Evolutionary conservation across 306 rosid species (phyloP).

Genomic region (Vicia faba): DNA sequence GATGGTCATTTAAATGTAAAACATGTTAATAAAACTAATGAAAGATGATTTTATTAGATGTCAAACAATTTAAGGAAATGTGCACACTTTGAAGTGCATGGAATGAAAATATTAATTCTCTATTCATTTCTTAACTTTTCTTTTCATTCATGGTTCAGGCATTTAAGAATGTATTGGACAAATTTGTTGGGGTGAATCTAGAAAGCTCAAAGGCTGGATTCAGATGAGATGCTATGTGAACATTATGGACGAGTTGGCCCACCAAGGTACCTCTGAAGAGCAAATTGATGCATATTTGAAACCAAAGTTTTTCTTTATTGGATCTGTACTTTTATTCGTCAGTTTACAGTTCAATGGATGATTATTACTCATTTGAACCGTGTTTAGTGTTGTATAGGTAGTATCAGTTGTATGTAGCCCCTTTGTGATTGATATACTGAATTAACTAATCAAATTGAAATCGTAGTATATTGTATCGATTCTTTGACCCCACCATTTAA

Average conservation of each 20-base stretch:
- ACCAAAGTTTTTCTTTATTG: conserved; percentile 43
- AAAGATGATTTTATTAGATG: conserved; percentile 27
- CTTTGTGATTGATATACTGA: conserved; percentile 23
- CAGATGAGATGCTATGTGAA: conserved; percentile 49
- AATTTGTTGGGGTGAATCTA: conserved; percentile 72
- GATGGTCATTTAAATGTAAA: conserved; percentile 21
- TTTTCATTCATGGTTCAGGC: conserved; percentile 57
- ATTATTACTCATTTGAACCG: conserved; percentile 44
- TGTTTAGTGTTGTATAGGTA: conserved; percentile 34
- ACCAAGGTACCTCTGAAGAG: conserved; percentile 47
- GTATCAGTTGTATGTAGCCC: conserved; percentile 8
- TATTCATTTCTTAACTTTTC: conserved; percentile 19
- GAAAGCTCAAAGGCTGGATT: conserved; percentile 53
- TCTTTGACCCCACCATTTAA: conserved; percentile 7
- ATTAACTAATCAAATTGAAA: conserved; percentile 5
- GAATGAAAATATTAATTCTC: conserved; percentile 12
- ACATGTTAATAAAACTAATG: conserved; percentile 23
- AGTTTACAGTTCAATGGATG: conserved; percentile 42
- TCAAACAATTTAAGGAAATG: conserved; percentile 15
- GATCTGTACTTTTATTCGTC: conserved; percentile 45
- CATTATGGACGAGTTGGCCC: conserved; percentile 53
- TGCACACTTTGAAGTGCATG: conserved; percentile 26
- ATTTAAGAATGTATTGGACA: conserved; percentile 76
- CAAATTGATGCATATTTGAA: conserved; percentile 62
- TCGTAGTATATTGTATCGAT: conserved; percentile 4